Percentiles rank a stretch among this genome's conserved stretches.
phyloP scores from a whole-genome alignment of 1,284 basidiomycete genomes.

The Cerrena zonata region DNA sequence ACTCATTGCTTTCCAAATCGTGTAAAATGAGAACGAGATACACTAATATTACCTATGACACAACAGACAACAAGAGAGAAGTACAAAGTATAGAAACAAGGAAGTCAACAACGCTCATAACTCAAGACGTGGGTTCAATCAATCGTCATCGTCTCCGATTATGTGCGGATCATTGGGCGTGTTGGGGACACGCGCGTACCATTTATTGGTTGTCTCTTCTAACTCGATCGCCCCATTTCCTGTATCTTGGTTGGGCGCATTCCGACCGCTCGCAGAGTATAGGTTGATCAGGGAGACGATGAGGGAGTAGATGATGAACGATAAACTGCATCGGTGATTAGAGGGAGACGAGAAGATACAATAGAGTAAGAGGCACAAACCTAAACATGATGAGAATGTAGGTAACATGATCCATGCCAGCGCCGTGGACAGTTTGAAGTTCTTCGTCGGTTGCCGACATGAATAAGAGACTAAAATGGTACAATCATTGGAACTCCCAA shows the following conservation, averaged over 20 bases:
- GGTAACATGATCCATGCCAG: slow-evolving; percentile 83
- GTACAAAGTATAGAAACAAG: not conserved
- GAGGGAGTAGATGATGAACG: slow-evolving; percentile 73
- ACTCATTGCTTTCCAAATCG: no score
- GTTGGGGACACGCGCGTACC: slow-evolving; percentile 29
- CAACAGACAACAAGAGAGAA: not conserved
- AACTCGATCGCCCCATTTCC: slow-evolving; percentile 30
- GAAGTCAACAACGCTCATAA: not conserved
- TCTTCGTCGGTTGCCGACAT: slow-evolving; percentile 92
- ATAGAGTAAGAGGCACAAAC: slow-evolving; percentile 27
- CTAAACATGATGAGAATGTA: slow-evolving; percentile 83
- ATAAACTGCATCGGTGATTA: slow-evolving; percentile 39
- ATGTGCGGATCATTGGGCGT: slow-evolving; percentile 24
- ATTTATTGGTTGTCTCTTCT: slow-evolving; percentile 19
- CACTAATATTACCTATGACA: not conserved
- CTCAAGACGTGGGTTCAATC: not conserved
- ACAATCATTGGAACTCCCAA: no score
- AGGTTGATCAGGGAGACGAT: slow-evolving; percentile 55
- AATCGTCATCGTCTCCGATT: slow-evolving; percentile 30
- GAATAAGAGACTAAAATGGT: slow-evolving; percentile 56
- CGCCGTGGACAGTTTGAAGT: slow-evolving; percentile 58
- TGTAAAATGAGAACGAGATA: not conserved
- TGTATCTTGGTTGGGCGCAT: slow-evolving; percentile 32
- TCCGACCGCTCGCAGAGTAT: slow-evolving; percentile 56
- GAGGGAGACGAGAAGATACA: not conserved